Evolutionary conservation across 257 asterid species (phyloP), one percentile per base, ranked within the genome.

Genomic region (Capsicum pubescens): DNA sequence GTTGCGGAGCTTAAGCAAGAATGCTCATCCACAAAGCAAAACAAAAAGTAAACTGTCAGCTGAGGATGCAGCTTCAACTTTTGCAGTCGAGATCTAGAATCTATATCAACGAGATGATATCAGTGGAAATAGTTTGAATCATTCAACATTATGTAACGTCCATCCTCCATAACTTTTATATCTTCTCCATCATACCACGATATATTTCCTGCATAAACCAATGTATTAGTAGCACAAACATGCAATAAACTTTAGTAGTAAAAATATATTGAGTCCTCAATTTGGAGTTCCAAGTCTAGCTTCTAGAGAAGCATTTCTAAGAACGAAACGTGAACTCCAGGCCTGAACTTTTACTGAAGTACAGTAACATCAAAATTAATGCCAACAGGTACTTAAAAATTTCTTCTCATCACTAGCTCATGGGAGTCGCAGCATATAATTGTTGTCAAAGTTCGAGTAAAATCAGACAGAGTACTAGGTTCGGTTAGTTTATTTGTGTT

Each of bases 121-220:
- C 88, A 92, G 17, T 81, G 69, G 48, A 90, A 90, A 89, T 89
- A 91, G 83, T 94, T 92, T 19, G 95, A 85, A 78, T 84, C 88
- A 50, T 87, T 91, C 89, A 93, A 84, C 59, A 89, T 78, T 80
- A 93, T 91, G 83, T 84, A 93, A 87, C 90, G 97, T 76, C 89
- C 89, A 64, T 89, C 93, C 76, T 92, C 93, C 81, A 87, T 80
- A 83, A 85, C 88, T 81, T 93, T 93, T 17, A 89, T 82, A 32
- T 88, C 69, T 60, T 92, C 96, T 74, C 87, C 94, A 60, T 92
- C 93, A 35, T 90, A 93, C 97, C 97, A 94, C 14, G 88, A 87
- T 70, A 91, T 78, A 80, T 87, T 85, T 82, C 97, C 97, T 93
- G 91, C 89, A 87, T 64, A 61, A 56, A 78, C 57, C 19, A 26